Conservation (phyloP, 352 stramenopile species). For the Plasmopara viticola region DNA sequence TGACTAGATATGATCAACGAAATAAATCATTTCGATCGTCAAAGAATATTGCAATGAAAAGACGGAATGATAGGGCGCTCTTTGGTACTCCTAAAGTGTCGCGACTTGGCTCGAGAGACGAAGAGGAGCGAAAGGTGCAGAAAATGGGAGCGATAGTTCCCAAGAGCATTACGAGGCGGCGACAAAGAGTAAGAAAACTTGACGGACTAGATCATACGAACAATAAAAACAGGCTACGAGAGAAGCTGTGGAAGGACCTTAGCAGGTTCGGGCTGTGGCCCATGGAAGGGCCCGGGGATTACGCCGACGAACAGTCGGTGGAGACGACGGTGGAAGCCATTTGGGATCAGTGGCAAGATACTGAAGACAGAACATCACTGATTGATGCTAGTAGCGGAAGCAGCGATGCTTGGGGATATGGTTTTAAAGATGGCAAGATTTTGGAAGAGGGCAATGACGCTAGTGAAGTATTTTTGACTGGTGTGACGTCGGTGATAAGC, state of each 20-base stretch:
- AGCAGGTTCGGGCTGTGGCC: slow-evolving; percentile 54
- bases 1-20: slow-evolving; percentile 38
- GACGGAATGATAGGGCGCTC: not conserved
- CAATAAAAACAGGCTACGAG: slow-evolving; percentile 27
- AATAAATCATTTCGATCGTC: slow-evolving; percentile 5
- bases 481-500: slow-evolving; percentile 16
- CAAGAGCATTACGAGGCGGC: slow-evolving; percentile 16
- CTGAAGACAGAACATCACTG: not conserved
- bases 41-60: not conserved
- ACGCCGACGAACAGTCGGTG: slow-evolving; percentile 23
- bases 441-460: slow-evolving; percentile 7
- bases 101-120: slow-evolving; percentile 19
- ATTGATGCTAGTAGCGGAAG: not conserved
- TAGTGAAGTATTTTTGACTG: slow-evolving; percentile 25
- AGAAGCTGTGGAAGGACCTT: slow-evolving; percentile 58
- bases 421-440: slow-evolving; percentile 3
- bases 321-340: slow-evolving; percentile 50
- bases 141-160: slow-evolving; percentile 8
- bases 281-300: slow-evolving; percentile 12
- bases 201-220: slow-evolving; percentile 21
- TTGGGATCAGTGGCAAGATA: slow-evolving; percentile 46
- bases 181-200: slow-evolving; percentile 26
- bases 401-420: slow-evolving; percentile 1
- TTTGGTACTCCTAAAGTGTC: slow-evolving; percentile 40
- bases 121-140: slow-evolving; percentile 15